phyloP scores from a whole-genome alignment of 2,329 filamentous ascomycete species.

The Stemphylium lycopersici region DNA sequence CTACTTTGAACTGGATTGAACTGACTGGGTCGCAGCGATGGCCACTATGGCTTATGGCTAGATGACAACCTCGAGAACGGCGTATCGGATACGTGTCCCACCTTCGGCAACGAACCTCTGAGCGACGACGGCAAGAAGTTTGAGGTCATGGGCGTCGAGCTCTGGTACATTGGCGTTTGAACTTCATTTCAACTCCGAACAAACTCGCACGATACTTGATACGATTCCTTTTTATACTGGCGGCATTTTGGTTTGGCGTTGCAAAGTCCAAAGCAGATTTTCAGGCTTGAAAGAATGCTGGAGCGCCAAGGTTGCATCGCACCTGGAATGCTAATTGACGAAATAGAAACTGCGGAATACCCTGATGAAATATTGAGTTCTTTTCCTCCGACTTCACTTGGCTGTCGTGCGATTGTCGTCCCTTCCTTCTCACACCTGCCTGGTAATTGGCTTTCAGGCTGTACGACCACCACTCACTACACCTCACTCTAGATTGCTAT shows the following conservation, averaged over 20 bases:
- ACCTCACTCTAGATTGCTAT: background rate
- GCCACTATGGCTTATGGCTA: conserved; percentile 92
- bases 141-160: conserved; percentile 84
- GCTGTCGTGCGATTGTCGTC: background rate
- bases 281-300: background rate
- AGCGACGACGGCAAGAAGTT: conserved; percentile 95
- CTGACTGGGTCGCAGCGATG: conserved; percentile 60
- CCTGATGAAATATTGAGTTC: background rate
- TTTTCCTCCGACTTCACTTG: background rate
- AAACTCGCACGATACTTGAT: background rate
- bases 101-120: conserved; percentile 92
- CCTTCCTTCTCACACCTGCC: background rate
- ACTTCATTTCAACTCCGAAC: background rate
- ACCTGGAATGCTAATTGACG: background rate
- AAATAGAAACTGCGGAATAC: background rate
- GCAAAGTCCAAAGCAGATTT: background rate
- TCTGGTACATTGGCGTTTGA: conserved; percentile 81
- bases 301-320: background rate
- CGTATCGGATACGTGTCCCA: conserved; percentile 81
- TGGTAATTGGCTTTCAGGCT: background rate
- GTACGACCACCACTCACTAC: background rate
- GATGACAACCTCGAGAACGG: conserved; percentile 84
- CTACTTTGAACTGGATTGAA: background rate
- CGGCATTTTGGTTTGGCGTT: background rate
- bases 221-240: background rate